Conservation (phyloP, 768 basidiomycete genomes). For the Cubamyces sp. region DNA sequence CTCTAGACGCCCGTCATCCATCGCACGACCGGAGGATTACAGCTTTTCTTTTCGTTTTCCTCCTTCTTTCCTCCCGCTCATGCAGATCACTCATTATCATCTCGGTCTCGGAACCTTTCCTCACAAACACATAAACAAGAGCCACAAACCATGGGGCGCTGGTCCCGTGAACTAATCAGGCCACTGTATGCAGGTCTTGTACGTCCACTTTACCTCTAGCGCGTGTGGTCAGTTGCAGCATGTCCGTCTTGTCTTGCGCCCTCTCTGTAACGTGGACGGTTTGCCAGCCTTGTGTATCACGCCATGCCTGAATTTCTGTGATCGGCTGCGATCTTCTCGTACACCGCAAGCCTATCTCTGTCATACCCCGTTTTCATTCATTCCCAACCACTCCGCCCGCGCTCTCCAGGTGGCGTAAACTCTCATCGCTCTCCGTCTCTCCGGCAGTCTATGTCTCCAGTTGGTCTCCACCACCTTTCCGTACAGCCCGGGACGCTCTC, state of each 20-base stretch:
- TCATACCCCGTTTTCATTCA: too few species aligned
- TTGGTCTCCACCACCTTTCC: background rate
- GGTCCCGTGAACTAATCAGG: background rate
- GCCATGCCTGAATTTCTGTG: slow-evolving; percentile 1
- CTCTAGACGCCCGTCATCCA: slow-evolving; percentile 7
- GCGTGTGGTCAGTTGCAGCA: background rate
- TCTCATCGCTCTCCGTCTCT: background rate
- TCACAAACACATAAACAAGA: background rate
- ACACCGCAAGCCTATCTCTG: background rate
- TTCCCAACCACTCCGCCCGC: background rate
- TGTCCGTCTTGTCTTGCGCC: background rate
- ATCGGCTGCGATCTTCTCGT: slow-evolving; percentile 1
- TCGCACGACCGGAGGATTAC: slow-evolving; percentile 4
- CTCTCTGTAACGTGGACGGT: background rate
- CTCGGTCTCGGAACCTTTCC: background rate
- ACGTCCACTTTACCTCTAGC: slow-evolving; percentile 16
- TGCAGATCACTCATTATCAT: slow-evolving; percentile 13
- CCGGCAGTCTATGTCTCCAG: background rate
- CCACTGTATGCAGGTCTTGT: slow-evolving; percentile 15
- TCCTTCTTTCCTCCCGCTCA: background rate
- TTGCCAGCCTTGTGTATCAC: slow-evolving; percentile 10
- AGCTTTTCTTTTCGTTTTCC: background rate
- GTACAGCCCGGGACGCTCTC: slow-evolving; percentile 5
- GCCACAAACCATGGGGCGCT: background rate
- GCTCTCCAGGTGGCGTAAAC: slow-evolving; percentile 1